Evolutionary conservation across 2,329 filamentous ascomycete species (phyloP), one percentile per base, ranked within the genome.

Genomic region (Leptographium radiaticola): DNA sequence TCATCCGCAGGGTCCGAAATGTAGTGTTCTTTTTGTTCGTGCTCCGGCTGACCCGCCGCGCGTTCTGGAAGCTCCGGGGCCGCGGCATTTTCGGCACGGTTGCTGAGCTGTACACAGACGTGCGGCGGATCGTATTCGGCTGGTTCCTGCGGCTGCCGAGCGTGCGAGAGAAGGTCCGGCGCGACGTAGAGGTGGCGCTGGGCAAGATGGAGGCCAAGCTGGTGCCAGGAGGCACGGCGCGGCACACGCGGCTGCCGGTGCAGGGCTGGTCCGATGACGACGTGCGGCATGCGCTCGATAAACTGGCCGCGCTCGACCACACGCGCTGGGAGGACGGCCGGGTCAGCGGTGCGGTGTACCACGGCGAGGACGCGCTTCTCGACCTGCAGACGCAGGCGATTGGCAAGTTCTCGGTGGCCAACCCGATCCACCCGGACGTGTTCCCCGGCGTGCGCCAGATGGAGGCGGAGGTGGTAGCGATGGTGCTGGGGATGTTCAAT

Each of bases 401-500:
- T 75, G 86, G 87, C 59, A 86, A 87, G 68, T 98, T 98, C 67
- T 91, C 89, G 51, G 93, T 98, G 34, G 80, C 89, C 42, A 98
- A 98, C 68, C 93, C 93, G 4, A 93, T 98, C 61, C 93, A 98
- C 68, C 93, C 93, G 8, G 93, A 98, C 70, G 91, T 98, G 45
- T 98, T 98, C 71, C 93, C 93, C 16, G 93, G 91, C 33, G 90
- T 98, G 52, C 78, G 93, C 63, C 98, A 98, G 79, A 98, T 98
- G 93, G 93, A 98, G 74, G 91, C 93, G 46, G 93, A 98, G 72
- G 75, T 98, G 57, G 93, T 98, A 52, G 86, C 90, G 60, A 98
- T 98, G 91, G 89, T 94, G 34, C 73, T 95, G 57, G 79, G 80
- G 46, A 73, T 98, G 67, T 98, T 96, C 75, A 88, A 95, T 68